Conservation (phyloP, 2,329 filamentous ascomycete species). For the Fusarium foetens region DNA sequence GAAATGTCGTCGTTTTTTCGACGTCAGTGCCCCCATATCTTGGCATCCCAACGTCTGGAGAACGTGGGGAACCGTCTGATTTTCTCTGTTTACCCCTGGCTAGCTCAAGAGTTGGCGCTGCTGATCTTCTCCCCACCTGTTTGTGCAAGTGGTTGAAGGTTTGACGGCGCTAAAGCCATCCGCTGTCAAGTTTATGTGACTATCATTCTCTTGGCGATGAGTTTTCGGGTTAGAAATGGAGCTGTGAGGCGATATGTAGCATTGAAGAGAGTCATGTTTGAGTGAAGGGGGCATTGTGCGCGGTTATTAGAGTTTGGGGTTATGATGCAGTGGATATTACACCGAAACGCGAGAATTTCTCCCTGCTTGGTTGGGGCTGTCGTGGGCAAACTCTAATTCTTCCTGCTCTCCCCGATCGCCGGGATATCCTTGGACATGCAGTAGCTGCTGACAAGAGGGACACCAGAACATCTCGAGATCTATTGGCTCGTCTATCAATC, state of each 20-base stretch:
- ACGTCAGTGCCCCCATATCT: slow-evolving; percentile 23
- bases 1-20: not conserved
- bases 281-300: not conserved
- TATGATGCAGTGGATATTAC: not conserved
- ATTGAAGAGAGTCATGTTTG: not conserved
- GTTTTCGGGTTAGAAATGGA: not conserved
- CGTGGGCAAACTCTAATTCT: not conserved
- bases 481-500: not conserved
- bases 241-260: not conserved
- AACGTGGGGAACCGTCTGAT: slow-evolving; percentile 27
- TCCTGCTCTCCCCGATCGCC: not conserved
- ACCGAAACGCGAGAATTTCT: not conserved
- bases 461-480: not conserved
- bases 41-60: slow-evolving; percentile 13
- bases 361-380: not conserved
- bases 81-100: not conserved
- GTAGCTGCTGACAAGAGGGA: not conserved
- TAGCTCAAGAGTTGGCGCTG: not conserved
- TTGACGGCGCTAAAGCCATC: slow-evolving; percentile 2
- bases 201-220: not conserved
- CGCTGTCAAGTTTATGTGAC: not conserved
- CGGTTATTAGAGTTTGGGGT: not conserved
- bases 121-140: slow-evolving; percentile 16
- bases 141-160: not conserved
- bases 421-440: not conserved